These are phyloP conservation scores for Clarireedia homoeocarpa DNA, from an alignment of 2,329 filamentous ascomycete species.

Conservation along the genomic window DNA sequence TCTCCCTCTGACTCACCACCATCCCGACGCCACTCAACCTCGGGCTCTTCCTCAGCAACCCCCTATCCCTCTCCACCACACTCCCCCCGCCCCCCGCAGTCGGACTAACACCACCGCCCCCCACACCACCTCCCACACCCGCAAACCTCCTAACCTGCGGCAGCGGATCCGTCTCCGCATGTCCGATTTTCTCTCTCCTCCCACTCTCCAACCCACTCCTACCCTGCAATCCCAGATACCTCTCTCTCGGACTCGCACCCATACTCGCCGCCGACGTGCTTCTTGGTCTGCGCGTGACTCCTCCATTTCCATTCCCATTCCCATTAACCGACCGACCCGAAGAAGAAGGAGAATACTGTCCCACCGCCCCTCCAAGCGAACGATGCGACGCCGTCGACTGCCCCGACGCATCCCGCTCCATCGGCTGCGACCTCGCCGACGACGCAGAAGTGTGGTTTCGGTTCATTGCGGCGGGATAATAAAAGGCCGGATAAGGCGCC, in stretches of 20 bases:
- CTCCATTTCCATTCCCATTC: neutral
- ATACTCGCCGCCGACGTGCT: neutral
- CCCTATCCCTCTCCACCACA: neutral
- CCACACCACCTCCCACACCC: neutral
- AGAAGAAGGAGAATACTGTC: too few species aligned
- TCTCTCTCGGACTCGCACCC: slow-evolving; percentile 19
- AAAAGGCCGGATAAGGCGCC: slow-evolving; percentile 31
- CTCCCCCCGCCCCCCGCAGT: neutral
- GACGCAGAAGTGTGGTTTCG: neutral
- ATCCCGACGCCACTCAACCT: neutral
- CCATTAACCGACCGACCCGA: neutral
- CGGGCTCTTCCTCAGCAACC: neutral
- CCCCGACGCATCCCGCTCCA: too few species aligned
- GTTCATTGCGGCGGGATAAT: slow-evolving; percentile 26
- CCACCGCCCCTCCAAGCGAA: too few species aligned
- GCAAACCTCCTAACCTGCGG: neutral
- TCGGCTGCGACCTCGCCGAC: neutral
- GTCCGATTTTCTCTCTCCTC: neutral
- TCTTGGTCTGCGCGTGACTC: too few species aligned
- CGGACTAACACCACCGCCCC: neutral
- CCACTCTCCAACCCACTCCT: neutral
- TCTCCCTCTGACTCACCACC: neutral
- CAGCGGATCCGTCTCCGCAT: neutral
- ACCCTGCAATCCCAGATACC: slow-evolving; percentile 5
- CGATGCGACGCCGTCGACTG: too few species aligned